Evolutionary conservation across 371 early-diverging fungal species (phyloP).

Genomic region (Apophysomyces elegans): DNA sequence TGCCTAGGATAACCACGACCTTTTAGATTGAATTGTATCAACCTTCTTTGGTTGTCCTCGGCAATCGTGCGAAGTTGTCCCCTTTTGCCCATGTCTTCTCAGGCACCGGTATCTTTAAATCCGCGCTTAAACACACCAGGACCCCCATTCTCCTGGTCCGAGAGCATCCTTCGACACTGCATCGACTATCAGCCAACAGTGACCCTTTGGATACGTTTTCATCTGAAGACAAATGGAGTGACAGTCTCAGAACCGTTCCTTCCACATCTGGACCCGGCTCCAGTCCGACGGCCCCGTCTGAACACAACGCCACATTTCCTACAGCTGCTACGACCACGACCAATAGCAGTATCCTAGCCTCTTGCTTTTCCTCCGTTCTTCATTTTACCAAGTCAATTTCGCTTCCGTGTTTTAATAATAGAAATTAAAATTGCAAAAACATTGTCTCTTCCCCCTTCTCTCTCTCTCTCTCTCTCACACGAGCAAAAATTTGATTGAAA

Average conservation of each 20-base stretch:
- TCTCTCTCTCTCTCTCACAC: no score
- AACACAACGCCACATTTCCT: not conserved
- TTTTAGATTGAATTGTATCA: conserved; percentile 18
- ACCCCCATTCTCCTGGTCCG: conserved; percentile 16
- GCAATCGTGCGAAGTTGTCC: not conserved
- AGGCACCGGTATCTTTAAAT: conserved; percentile 19
- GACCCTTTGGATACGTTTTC: conserved; percentile 7
- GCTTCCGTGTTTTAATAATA: not conserved
- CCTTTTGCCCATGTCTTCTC: conserved; percentile 15
- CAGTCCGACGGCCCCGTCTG: not conserved
- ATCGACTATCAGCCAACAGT: not conserved
- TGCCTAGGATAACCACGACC: no score
- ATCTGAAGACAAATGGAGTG: not conserved
- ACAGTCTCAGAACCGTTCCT: not conserved
- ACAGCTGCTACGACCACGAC: no score
- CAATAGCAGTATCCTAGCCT: no score
- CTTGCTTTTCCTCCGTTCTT: not conserved
- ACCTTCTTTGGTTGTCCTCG: conserved; percentile 14
- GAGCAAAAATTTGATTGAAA: no score
- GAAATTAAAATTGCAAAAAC: not conserved
- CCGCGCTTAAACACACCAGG: conserved; percentile 14
- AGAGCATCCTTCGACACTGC: not conserved
- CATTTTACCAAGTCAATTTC: not conserved
- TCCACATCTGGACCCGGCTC: not conserved
- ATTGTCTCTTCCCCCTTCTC: no score